Base-by-base conservation (phyloP, 164 flowering plant genomes). In the Saururus chinensis region DNA sequence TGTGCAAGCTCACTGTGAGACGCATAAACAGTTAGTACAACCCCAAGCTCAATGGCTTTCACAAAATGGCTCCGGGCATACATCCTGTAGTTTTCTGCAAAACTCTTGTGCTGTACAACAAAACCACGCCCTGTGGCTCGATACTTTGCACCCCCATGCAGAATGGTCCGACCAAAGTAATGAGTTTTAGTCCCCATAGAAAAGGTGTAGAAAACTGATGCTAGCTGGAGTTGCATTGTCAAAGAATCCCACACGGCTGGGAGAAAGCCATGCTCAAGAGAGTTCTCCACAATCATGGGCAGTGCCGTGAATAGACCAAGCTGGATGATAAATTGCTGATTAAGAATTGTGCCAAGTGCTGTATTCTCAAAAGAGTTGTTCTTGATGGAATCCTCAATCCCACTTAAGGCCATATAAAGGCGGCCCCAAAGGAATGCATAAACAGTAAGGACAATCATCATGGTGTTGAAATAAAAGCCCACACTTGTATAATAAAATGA, bases 91-190 rank as follows among this genome's bases (percentile, higher is more conserved):
- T 88, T 93, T 75, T 90, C 99, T 22, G 92, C 76, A 73, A 93
- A 93, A 67, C 83, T 85, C 79, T 88, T 90, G 62, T 88, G 96
- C 74, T 81, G 74, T 64, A 93, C 98, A 59, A 89, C 97, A 73
- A 92, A 92, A 25, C 99, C 97, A 56, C 96, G 90, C 7, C 98
- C 98, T 16, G 98, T 88, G n/a, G 96, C 92, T 60, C 97, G 77
- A 70, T 90, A 93, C 77, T 88, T 90, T 8, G 98, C 98, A 68
- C 98, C 97, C 1, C 99, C 99, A 67, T 90, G 99, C 63, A 93
- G 96, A 66, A 93, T 81, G 25, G 99, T 93, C 52, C 96, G 82
- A 37, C 97, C 99, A 66, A 93, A 93, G 75, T 51, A 93, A 67
- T 93, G 99, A 25, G 82, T 75, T 9, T 86, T 82, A 45, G 99